Percentiles rank a stretch among this genome's conserved stretches.
Conservation (phyloP, 768 basidiomycete genomes). For the Boletus subparvulus region DNA sequence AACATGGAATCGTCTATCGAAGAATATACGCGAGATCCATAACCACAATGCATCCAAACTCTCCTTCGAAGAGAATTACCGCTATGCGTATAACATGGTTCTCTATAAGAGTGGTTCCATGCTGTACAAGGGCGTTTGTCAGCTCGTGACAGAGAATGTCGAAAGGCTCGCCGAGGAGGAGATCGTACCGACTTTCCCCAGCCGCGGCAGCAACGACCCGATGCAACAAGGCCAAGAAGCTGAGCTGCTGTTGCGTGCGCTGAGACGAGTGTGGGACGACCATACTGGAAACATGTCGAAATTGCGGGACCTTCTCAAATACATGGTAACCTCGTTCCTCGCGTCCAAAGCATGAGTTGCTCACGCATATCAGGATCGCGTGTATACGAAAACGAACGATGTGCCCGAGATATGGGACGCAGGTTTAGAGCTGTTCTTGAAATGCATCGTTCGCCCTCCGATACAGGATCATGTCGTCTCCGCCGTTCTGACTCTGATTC, state of each 20-base stretch:
- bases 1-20: slow-evolving; percentile 77
- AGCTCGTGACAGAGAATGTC: slow-evolving; percentile 80
- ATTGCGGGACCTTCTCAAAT: slow-evolving; percentile 86
- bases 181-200: slow-evolving; percentile 83
- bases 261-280: slow-evolving; percentile 90
- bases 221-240: slow-evolving; percentile 80
- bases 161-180: slow-evolving; percentile 71
- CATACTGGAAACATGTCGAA: slow-evolving; percentile 88
- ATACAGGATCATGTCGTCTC: slow-evolving; percentile 81
- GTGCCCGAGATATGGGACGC: slow-evolving; percentile 81
- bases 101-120: slow-evolving; percentile 79
- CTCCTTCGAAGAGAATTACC: slow-evolving; percentile 90
- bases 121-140: slow-evolving; percentile 82
- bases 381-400: slow-evolving; percentile 70
- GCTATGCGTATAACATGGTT: slow-evolving; percentile 94
- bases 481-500: slow-evolving; percentile 85
- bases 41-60: slow-evolving; percentile 89
- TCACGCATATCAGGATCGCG: slow-evolving; percentile 70
- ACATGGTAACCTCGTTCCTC: slow-evolving; percentile 69
- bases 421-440: slow-evolving; percentile 80
- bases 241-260: slow-evolving; percentile 78
- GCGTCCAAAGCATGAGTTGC: slow-evolving; percentile 3
- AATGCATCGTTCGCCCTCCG: slow-evolving; percentile 73
- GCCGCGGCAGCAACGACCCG: slow-evolving; percentile 61
- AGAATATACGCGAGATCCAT: slow-evolving; percentile 92